Conservation (phyloP, 2,329 filamentous ascomycete genomes). For the Alternaria triticimaculans region DNA sequence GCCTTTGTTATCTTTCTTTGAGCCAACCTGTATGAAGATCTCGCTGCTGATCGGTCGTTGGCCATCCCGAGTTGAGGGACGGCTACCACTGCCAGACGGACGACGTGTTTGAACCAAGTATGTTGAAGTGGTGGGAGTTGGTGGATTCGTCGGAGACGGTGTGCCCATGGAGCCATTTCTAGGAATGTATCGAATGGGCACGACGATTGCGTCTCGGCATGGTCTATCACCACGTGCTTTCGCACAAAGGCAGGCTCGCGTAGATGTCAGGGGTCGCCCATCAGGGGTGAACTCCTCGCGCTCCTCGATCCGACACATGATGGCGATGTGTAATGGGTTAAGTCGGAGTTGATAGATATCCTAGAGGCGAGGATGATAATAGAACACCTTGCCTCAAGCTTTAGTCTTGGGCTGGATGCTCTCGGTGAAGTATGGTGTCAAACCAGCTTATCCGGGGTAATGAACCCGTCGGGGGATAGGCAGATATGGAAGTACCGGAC, state of each 20-base stretch:
- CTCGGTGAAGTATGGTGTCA: slow-evolving; percentile 3
- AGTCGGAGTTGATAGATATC: background rate
- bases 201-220: slow-evolving; percentile 35
- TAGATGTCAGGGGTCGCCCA: slow-evolving; percentile 32
- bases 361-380: background rate
- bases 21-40: slow-evolving; percentile 38
- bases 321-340: slow-evolving; percentile 1
- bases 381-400: slow-evolving; percentile 18
- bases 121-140: slow-evolving; percentile 35
- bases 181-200: slow-evolving; percentile 31
- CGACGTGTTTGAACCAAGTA: slow-evolving; percentile 34
- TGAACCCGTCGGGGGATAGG: slow-evolving; percentile 29
- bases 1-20: slow-evolving; percentile 33
- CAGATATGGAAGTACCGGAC: slow-evolving; percentile 12
- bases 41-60: slow-evolving; percentile 30
- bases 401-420: background rate
- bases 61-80: slow-evolving; percentile 36
- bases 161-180: slow-evolving; percentile 20
- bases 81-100: slow-evolving; percentile 30
- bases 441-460: slow-evolving; percentile 27
- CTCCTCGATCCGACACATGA: slow-evolving; percentile 45
- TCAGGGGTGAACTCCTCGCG: slow-evolving; percentile 35
- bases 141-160: slow-evolving; percentile 41
- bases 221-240: slow-evolving; percentile 26
- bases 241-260: slow-evolving; percentile 35